Percentiles rank a stretch among this genome's conserved stretches.
Conservation (phyloP, 805 yeast genomes). For the Diddensiella transvaalensis region DNA sequence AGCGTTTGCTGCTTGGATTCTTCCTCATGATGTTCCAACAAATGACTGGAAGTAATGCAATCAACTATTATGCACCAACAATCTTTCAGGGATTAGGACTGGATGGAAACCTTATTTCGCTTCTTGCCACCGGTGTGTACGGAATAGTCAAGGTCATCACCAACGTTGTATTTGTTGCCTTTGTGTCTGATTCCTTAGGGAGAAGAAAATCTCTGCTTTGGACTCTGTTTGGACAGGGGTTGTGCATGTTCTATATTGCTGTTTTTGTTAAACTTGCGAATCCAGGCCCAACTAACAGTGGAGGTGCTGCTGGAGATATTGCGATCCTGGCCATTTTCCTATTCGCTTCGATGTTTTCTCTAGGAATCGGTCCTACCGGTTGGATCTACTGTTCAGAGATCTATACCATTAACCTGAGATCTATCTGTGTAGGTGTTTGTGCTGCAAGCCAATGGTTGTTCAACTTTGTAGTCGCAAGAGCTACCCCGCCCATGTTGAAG, state of each 20-base stretch:
- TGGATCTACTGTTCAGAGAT: constrained; percentile 84
- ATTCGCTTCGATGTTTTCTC: constrained; percentile 8
- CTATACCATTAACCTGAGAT: constrained; percentile 28
- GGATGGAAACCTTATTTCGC: constrained; percentile 8
- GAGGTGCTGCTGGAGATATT: constrained; percentile 7
- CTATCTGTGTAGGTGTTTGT: constrained; percentile 11
- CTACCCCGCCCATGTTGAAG: constrained; percentile 10
- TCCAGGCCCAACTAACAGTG: constrained; percentile 1
- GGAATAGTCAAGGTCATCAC: constrained; percentile 17
- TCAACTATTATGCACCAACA: constrained; percentile 16
- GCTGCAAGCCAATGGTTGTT: constrained; percentile 12
- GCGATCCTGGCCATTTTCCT: constrained; percentile 7
- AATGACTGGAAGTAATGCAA: constrained; percentile 17
- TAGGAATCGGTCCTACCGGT: constrained; percentile 57
- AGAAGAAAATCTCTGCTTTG: constrained; percentile 6
- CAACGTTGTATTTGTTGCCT: constrained; percentile 10
- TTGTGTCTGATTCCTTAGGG: constrained; percentile 10
- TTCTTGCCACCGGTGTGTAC: constrained; percentile 20
- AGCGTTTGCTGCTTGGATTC: constrained; percentile 15
- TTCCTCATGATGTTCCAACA: constrained; percentile 16
- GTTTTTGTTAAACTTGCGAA: constrained; percentile 7
- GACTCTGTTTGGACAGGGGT: constrained; percentile 6
- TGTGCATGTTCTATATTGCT: constrained; percentile 11
- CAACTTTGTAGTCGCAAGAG: constrained; percentile 11
- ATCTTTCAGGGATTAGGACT: constrained; percentile 14